phyloP scores from a whole-genome alignment of 768 basidiomycete genomes.

The Kwoniella shandongensis region DNA sequence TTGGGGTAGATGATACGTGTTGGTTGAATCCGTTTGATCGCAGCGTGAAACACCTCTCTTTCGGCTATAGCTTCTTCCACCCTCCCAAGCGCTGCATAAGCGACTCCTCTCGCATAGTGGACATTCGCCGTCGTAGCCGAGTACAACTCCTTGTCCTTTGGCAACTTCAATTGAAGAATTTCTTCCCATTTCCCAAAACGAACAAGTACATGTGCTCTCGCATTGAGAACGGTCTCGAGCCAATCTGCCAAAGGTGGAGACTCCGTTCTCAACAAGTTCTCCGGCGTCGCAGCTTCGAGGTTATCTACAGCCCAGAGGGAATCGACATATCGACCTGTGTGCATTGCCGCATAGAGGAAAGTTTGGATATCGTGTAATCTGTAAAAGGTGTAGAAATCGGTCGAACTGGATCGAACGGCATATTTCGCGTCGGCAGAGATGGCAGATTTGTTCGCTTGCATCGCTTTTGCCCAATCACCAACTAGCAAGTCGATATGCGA shows the following conservation, averaged over 20 bases:
- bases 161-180: slow-evolving; percentile 19
- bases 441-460: slow-evolving; percentile 29
- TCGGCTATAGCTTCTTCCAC: slow-evolving; percentile 26
- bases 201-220: slow-evolving; percentile 36
- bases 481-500: slow-evolving; percentile 44
- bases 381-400: slow-evolving; percentile 38
- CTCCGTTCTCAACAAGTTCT: slow-evolving; percentile 12
- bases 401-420: slow-evolving; percentile 1
- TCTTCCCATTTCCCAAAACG: slow-evolving; percentile 46
- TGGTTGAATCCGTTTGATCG: slow-evolving; percentile 22
- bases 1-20: slow-evolving; percentile 38
- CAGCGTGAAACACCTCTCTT: slow-evolving; percentile 10
- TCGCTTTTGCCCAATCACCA: slow-evolving; percentile 46
- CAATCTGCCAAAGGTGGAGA: slow-evolving; percentile 28
- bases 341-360: slow-evolving; percentile 45
- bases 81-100: slow-evolving; percentile 27
- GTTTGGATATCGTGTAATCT: slow-evolving; percentile 37
- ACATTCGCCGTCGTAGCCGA: slow-evolving; percentile 25
- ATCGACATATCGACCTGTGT: slow-evolving; percentile 32
- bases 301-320: slow-evolving; percentile 28
- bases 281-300: slow-evolving; percentile 28
- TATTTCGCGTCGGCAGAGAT: slow-evolving; percentile 39
- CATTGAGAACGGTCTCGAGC: slow-evolving; percentile 23
- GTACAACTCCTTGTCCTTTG: slow-evolving; percentile 24
- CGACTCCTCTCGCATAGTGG: slow-evolving; percentile 38